These are phyloP conservation scores for Corylus heterophylla DNA, from an alignment of 306 rosid species.

Conservation along the genomic window DNA sequence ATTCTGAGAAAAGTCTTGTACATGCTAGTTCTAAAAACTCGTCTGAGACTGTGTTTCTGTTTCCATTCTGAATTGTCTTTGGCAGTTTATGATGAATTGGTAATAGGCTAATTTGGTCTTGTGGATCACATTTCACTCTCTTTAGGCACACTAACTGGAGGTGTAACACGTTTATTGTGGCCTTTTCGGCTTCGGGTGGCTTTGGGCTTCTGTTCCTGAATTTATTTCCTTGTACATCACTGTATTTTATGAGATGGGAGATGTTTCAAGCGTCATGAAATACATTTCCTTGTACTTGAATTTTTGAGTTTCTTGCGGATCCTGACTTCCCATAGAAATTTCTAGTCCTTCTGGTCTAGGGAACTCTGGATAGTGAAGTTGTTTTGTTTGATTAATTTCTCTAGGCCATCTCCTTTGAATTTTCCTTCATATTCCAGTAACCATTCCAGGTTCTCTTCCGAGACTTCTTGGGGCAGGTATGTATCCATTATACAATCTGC, in stretches of 20 bases:
- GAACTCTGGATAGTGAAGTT: too few relatives aligned
- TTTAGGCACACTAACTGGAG: constrained; percentile 28
- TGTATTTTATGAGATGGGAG: constrained; percentile 85
- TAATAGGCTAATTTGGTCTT: constrained; percentile 30
- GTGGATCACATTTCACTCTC: constrained; percentile 14
- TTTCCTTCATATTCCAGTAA: too few relatives aligned
- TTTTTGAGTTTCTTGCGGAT: too few relatives aligned
- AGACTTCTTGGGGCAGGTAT: too few relatives aligned
- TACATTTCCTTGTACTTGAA: constrained; percentile 1
- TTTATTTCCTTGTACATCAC: constrained; percentile 64
- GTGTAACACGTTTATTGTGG: constrained; percentile 40
- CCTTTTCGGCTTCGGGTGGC: constrained; percentile 98
- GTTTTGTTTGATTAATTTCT: too few relatives aligned
- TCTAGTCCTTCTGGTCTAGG: too few relatives aligned
- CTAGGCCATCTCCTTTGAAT: too few relatives aligned
- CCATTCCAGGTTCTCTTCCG: too few relatives aligned
- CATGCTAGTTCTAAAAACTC: constrained; percentile 34
- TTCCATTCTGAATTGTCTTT: constrained; percentile 16
- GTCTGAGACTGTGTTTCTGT: constrained; percentile 55
- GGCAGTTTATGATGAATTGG: constrained; percentile 18
- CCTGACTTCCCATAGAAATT: too few relatives aligned
- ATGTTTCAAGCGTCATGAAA: constrained; percentile 63
- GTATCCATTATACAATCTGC: too few relatives aligned
- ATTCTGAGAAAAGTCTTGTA: constrained; percentile 33
- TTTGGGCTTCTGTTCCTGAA: constrained; percentile 91